Evolutionary conservation across 148 eudicot genomes (phyloP), one percentile per base, ranked within the genome.

Genomic region (Nepenthes gracilis): DNA sequence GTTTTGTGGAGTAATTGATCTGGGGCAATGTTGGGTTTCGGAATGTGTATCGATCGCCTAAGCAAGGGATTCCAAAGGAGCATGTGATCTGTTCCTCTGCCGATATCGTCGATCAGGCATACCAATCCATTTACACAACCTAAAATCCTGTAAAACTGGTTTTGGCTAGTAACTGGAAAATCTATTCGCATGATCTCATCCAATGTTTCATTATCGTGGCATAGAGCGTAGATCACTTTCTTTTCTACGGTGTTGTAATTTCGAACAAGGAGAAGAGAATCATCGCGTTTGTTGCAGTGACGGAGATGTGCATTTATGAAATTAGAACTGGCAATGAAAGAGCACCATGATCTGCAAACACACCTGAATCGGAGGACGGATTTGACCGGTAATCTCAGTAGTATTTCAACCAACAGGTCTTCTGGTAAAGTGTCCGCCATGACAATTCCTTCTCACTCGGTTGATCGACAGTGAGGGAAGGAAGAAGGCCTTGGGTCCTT

Each of bases 1-100:
- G 6, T 12, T 23, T 23, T 23, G 10, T 12, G 4, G 15, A 49
- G n/a, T 2, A 2, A 6, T 0, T 2, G 11, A 49, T 36, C 35
- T 10, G 2, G 53, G 15, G 1, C 54, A 32, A 2, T n/a, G 5
- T 38, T 35, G 9, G 65, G 36, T 5, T 45, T 54, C 5, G 60
- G 60, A 43, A 67, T 15, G 33, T 36, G 53, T 14, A 60, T 23
- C 43, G 37, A 33, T 47, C 43, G 60, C 36, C 55, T 60, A 13
- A 67, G 60, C 15, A 55, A 8, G 2, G 71, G 71, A 35, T 67
- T 67, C 71, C 71, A 67, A 36, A 67, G 37, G 57, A 67, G 8
- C 32, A 67, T 9, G 1, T n/a, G 3, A 49, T 49, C 53, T 10
- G 45, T 40, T 8, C 8, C 8, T 40, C 8, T 40, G 8, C 53